Evolutionary conservation across 2,329 filamentous ascomycete species (phyloP).

Genomic region (Pestalotiopsis sp.): DNA sequence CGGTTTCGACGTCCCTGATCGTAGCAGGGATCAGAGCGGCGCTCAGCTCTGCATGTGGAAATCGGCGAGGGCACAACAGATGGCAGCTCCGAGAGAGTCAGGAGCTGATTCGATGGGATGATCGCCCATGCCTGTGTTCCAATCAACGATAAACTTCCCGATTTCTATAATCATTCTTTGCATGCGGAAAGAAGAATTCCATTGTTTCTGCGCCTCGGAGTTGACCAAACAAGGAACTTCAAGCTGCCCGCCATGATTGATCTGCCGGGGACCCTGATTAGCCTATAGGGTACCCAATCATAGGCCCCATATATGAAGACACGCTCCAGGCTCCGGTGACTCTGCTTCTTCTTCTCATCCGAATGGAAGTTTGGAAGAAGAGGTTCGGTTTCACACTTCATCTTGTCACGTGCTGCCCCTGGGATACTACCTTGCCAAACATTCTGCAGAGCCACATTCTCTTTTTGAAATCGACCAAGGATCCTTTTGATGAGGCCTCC

Average conservation of each 20-base stretch:
- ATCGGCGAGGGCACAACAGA: not conserved
- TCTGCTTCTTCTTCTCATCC: too few relatives aligned
- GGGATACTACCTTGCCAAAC: not conserved
- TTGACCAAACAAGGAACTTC: not conserved
- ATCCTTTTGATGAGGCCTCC: not conserved
- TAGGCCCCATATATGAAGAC: not conserved
- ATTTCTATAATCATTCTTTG: not conserved
- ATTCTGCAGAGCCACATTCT: not conserved
- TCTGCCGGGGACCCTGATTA: not conserved
- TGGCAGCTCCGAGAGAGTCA: not conserved
- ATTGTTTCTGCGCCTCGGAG: not conserved
- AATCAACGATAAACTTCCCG: not conserved
- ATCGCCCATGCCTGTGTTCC: not conserved
- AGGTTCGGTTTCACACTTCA: not conserved
- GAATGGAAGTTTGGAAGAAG: not conserved
- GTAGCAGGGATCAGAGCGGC: not conserved
- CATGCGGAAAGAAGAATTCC: not conserved
- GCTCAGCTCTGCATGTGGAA: not conserved
- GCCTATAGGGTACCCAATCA: not conserved
- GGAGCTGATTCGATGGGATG: not conserved
- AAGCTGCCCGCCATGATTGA: not conserved
- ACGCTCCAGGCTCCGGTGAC: not conserved
- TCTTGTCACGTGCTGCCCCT: not conserved
- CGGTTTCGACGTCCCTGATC: not conserved
- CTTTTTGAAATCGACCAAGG: not conserved